These are phyloP conservation scores for Lobosporangium transversale DNA, from an alignment of 192 early-diverging fungal species.

Conservation along the genomic window DNA sequence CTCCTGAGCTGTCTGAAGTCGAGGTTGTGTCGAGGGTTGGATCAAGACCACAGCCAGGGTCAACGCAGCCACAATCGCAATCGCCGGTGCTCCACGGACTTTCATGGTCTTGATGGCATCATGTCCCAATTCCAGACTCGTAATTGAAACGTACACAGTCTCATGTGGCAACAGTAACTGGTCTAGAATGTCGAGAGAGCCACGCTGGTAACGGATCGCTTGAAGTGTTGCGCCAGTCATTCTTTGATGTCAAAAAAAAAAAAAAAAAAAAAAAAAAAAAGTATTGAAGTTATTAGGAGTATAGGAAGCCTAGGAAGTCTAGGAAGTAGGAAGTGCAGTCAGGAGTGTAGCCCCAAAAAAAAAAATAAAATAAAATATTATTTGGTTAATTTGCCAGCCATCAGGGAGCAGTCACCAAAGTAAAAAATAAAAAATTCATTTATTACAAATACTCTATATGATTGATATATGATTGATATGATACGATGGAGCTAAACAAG, in stretches of 20 bases:
- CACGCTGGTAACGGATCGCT: constrained; percentile 64
- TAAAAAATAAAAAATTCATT: not conserved
- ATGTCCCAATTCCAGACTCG: constrained; percentile 76
- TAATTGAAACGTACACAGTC: constrained; percentile 77
- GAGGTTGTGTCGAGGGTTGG: constrained; percentile 13
- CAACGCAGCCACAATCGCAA: constrained; percentile 95
- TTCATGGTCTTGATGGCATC: constrained; percentile 94
- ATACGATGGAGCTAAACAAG: not conserved
- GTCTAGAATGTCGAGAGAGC: constrained; percentile 81
- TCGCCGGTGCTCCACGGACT: constrained; percentile 92
- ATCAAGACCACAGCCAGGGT: constrained; percentile 85
- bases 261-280: no score
- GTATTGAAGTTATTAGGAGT: no score
- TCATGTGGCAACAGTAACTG: constrained; percentile 92
- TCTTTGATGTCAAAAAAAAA: not conserved
- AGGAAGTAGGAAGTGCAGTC: no score
- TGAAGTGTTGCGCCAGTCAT: constrained; percentile 57
- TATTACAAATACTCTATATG: not conserved
- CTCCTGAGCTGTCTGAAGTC: constrained; percentile 37
- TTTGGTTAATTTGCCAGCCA: no score
- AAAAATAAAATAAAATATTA: not conserved
- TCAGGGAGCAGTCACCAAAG: not conserved
- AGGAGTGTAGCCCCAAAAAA: not conserved
- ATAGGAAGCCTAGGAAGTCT: not conserved
- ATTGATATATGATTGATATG: no score